These are phyloP conservation scores for Fusarium setosum DNA, from an alignment of 2,329 filamentous ascomycete species.

Conservation along the genomic window DNA sequence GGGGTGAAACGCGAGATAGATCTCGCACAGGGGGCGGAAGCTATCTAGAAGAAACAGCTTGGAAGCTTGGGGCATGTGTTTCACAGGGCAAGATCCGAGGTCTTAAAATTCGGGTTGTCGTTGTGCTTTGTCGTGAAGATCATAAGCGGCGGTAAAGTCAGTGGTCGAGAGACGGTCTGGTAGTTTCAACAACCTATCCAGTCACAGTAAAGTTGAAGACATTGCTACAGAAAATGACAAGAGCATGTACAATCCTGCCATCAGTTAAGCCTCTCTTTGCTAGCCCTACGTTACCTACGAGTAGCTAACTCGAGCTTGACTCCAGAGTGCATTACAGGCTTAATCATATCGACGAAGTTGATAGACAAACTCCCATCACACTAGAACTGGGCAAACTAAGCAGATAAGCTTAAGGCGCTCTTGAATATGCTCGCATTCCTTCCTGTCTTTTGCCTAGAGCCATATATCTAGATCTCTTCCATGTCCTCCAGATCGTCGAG, in stretches of 20 bases:
- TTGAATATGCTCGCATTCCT: not conserved
- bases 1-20: slow-evolving; percentile 18
- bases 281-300: no score
- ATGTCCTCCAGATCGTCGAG: slow-evolving; percentile 82
- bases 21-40: slow-evolving; percentile 8
- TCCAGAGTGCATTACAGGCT: no score
- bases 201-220: no score
- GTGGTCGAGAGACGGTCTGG: no score
- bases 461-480: slow-evolving; percentile 75
- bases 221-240: no score
- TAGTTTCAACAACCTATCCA: no score
- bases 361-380: not conserved
- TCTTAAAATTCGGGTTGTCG: not conserved
- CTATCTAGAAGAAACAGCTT: not conserved
- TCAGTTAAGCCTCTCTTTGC: no score
- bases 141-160: not conserved
- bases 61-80: not conserved
- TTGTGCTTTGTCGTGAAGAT: not conserved
- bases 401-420: not conserved
- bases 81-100: slow-evolving; percentile 4
- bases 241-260: no score
- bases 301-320: no score
- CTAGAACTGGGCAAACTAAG: not conserved
- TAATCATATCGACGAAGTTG: no score
- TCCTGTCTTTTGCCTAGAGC: not conserved